Percentiles rank a stretch among this genome's conserved stretches.
Conservation (phyloP, 768 basidiomycete genomes). For the Bullera alba region DNA sequence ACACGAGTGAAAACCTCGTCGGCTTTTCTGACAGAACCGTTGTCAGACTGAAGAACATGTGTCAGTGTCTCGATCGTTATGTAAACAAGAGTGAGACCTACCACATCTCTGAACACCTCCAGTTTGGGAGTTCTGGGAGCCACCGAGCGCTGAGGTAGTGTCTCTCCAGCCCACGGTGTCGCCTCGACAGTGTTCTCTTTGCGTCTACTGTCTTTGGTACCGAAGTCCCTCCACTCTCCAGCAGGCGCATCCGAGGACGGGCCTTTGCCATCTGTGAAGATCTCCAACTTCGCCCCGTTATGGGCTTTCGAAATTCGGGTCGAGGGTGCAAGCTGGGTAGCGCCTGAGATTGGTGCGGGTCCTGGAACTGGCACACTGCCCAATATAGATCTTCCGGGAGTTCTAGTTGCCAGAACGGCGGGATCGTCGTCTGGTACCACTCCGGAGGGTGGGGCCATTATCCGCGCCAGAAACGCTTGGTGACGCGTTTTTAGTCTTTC, state of each 20-base stretch:
- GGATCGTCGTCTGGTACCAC: constrained; percentile 34
- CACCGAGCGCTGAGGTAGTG: constrained; percentile 43
- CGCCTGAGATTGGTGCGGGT: constrained; percentile 46
- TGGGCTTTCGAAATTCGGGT: constrained; percentile 19
- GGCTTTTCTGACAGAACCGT: constrained; percentile 25
- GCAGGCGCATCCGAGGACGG: constrained; percentile 39
- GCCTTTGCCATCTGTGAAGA: constrained; percentile 41
- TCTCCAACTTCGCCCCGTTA: constrained; percentile 43
- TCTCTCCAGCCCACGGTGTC: constrained; percentile 48
- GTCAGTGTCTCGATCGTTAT: not conserved
- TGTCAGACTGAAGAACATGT: constrained; percentile 15
- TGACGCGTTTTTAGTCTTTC: constrained; percentile 77
- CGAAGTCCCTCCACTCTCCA: constrained; percentile 48
- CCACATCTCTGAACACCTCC: constrained; percentile 50
- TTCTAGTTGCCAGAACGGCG: constrained; percentile 5
- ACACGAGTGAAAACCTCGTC: constrained; percentile 41
- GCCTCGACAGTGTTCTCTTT: constrained; percentile 50
- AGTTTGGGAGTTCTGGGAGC: constrained; percentile 47
- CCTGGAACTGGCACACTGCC: constrained; percentile 26
- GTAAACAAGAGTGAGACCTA: constrained; percentile 28
- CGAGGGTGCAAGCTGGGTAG: constrained; percentile 24
- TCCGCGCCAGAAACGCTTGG: constrained; percentile 61
- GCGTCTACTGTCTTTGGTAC: constrained; percentile 47
- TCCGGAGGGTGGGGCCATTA: constrained; percentile 50
- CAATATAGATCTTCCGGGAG: constrained; percentile 28